These are phyloP conservation scores for Paragyromitra xinjiangensis DNA, from an alignment of 495 filamentous ascomycete genomes.

Conservation along the genomic window DNA sequence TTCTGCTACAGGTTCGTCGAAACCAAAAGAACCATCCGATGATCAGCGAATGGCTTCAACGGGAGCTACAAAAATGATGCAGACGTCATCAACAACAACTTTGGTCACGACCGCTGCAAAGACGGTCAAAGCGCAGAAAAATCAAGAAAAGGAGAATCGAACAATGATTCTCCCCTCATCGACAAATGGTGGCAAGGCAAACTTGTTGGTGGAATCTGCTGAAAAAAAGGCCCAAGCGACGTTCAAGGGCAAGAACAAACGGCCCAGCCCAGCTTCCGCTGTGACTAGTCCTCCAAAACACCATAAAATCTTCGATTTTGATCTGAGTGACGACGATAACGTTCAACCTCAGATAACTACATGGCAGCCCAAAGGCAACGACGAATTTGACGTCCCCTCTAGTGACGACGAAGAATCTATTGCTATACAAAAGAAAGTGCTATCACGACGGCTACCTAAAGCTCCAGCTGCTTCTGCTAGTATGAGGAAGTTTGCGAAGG, in stretches of 20 bases:
- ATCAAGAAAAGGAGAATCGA: constrained; percentile 29
- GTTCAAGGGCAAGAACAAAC: constrained; percentile 42
- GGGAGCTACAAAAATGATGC: constrained; percentile 12
- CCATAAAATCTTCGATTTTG: constrained; percentile 43
- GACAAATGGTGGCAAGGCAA: constrained; percentile 20
- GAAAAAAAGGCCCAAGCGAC: constrained; percentile 30
- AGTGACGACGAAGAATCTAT: constrained; percentile 41
- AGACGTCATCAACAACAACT: constrained; percentile 28
- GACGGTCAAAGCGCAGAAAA: constrained; percentile 16
- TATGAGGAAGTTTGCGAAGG: constrained; percentile 39
- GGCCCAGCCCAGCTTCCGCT: constrained; percentile 34
- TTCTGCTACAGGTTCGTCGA: constrained; percentile 20
- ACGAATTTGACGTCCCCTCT: constrained; percentile 51
- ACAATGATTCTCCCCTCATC: constrained; percentile 20
- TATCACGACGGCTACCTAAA: constrained; percentile 10
- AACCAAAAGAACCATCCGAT: constrained; percentile 21
- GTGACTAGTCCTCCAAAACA: constrained; percentile 42
- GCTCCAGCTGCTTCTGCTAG: constrained; percentile 9
- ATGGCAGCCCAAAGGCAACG: constrained; percentile 35
- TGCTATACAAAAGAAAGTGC: constrained; percentile 12
- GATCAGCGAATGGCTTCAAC: constrained; percentile 24
- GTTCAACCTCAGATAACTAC: constrained; percentile 20
- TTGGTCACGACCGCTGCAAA: constrained; percentile 18
- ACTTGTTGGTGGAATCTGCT: constrained; percentile 10
- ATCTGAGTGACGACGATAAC: constrained; percentile 27